Conservation (phyloP, 2,329 filamentous ascomycete species). For the Aspergillus amoenus region DNA sequence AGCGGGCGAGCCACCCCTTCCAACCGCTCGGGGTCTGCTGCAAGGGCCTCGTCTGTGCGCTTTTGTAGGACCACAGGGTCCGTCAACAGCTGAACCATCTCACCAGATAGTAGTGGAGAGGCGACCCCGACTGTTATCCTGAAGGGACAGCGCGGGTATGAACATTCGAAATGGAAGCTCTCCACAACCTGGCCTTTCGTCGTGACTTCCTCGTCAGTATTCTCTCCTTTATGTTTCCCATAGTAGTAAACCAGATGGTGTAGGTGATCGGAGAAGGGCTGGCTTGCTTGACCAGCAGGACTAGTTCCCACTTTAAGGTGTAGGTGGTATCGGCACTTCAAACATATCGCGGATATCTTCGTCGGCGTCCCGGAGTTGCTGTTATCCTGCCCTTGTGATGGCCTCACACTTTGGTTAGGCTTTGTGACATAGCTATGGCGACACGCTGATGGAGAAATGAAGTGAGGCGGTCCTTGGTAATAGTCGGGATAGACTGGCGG, state of each 20-base stretch:
- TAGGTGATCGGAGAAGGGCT: constrained; percentile 52
- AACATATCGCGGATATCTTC: constrained; percentile 61
- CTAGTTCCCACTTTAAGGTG: constrained; percentile 57
- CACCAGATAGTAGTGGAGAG: constrained; percentile 51
- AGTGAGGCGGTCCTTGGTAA: constrained; percentile 35
- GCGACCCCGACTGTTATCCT: constrained; percentile 53
- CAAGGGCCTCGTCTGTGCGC: constrained; percentile 55
- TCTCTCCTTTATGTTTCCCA: constrained; percentile 30
- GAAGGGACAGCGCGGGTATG: constrained; percentile 56
- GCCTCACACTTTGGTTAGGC: constrained; percentile 52
- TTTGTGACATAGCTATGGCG: constrained; percentile 61
- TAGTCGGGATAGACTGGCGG: constrained; percentile 51
- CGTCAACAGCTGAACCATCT: constrained; percentile 53
- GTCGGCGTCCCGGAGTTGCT: constrained; percentile 48
- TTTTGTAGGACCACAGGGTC: constrained; percentile 53
- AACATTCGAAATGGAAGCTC: constrained; percentile 58
- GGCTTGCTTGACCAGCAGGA: constrained; percentile 45
- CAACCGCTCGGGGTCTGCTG: constrained; percentile 53
- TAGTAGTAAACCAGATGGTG: constrained; percentile 59
- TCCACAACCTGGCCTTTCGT: constrained; percentile 40
- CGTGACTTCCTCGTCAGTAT: constrained; percentile 22
- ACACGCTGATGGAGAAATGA: constrained; percentile 50
- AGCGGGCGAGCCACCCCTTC: constrained; percentile 53
- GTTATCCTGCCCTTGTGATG: constrained; percentile 40
- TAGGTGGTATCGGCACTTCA: constrained; percentile 62